Base-by-base conservation (phyloP, 2,329 filamentous ascomycete genomes). In the Trichoderma asperellum region DNA sequence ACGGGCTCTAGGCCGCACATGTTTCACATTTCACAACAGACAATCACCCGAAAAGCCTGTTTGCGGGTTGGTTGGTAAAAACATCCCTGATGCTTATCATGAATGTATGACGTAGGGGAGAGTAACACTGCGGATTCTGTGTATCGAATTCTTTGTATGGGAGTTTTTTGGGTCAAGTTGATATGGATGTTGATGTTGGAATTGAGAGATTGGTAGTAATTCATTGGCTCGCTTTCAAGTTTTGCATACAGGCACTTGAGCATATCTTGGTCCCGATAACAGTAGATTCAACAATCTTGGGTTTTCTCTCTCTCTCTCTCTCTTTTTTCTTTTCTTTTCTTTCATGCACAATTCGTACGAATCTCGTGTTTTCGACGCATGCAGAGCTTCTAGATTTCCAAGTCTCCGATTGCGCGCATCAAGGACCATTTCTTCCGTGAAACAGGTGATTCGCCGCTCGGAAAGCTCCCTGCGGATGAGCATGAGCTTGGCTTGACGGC, bases 361-460 rank as follows among this genome's bases (percentile, higher is more conserved):
- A 32, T 32, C 5, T 6, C 5, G 32, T 32, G 21, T 49, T 29
- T 12, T 11, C 40, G 21, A 14, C 58, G 53, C 35, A 49, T 58
- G 40, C 63, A 58, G 34, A 29, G 34, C 37, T 27, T 49, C n/a
- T 47, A 18, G 37, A 65, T 49, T 47, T 11, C 27, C 53, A 21
- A 49, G 5, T 24, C 29, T 57, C 10, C 18, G 10, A 57, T 29
- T 34, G 55, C 24, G 29, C 34, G 24, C 34, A 27, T 16, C n/a
- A 68, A n/a, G 71, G 70, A 72, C 52, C 72, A 60, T 72, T 70
- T 73, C 37, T 64, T 71, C 71, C 72, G 71, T 29, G 5, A 21
- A 43, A 40, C 32, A 37, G 21, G 34, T 40, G 55, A 58, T 49
- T 53, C 37, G 40, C 35, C 11, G 29, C 52, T 12, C 24, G 27